Percentiles rank a stretch among this genome's conserved stretches.
Evolutionary conservation across 1,284 basidiomycete genomes (phyloP).

Genomic region (Chondrostereum purpureum): DNA sequence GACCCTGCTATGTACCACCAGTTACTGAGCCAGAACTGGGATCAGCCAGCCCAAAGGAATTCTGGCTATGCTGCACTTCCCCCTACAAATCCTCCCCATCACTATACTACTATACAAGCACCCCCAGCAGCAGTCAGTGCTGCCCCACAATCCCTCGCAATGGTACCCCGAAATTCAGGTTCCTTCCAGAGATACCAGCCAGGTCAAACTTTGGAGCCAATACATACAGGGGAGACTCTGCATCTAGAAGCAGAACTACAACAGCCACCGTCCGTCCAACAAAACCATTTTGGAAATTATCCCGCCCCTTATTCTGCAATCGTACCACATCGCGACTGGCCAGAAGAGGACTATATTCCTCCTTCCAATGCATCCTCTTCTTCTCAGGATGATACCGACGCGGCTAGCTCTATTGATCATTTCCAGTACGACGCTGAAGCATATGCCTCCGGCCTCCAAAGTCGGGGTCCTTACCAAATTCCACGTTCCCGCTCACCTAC

Average conservation of each 20-base stretch:
- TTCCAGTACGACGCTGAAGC: slow-evolving; percentile 56
- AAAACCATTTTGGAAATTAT: slow-evolving; percentile 14
- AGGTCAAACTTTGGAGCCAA: slow-evolving; percentile 41
- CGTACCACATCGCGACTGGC: slow-evolving; percentile 18
- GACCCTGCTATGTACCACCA: not conserved
- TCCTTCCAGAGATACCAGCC: slow-evolving; percentile 30
- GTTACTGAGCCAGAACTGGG: not conserved
- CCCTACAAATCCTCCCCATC: no score
- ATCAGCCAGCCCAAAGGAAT: no score
- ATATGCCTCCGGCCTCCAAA: slow-evolving; percentile 54
- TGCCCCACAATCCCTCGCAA: slow-evolving; percentile 6
- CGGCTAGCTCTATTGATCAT: slow-evolving; percentile 31
- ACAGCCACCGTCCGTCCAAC: slow-evolving; percentile 8
- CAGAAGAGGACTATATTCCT: slow-evolving; percentile 23
- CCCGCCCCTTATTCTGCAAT: no score
- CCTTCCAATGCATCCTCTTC: slow-evolving; percentile 21
- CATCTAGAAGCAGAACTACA: slow-evolving; percentile 26
- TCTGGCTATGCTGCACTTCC: no score
- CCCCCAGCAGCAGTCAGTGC: no score
- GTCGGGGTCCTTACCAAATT: slow-evolving; percentile 38
- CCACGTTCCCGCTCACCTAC: slow-evolving; percentile 69
- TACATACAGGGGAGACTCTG: slow-evolving; percentile 44
- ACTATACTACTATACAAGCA: not conserved
- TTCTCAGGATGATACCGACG: slow-evolving; percentile 17
- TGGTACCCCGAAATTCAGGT: slow-evolving; percentile 5